Base-by-base conservation (phyloP, 1,284 basidiomycete species). In the Sphaerobolus stellatus region DNA sequence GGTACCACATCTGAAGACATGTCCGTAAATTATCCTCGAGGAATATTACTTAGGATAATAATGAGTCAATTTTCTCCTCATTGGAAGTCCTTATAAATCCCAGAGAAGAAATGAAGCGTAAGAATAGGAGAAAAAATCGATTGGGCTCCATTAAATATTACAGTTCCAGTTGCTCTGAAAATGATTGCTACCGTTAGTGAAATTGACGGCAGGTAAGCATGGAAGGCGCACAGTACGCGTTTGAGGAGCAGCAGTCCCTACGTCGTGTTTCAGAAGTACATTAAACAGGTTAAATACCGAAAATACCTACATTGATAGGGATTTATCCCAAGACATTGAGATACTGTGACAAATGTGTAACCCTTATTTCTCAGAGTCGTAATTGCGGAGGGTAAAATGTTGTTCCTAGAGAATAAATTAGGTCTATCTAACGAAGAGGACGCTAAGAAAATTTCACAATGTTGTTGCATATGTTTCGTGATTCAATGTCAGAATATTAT, bases 401-500 rank as follows among this genome's bases (percentile, higher is more conserved):
- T 25, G 7, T 48, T 11, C 24, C 52, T 54, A 20, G 8, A 34
- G 28, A n/a, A n/a, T n/a, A 13, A n/a, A n/a, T 24, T 36, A 11
- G 2, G 16, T 24, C 22, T 4, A 14, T 43, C 41, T 24, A 14
- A 6, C 41, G 41, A 24, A 13, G 3, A 14, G 13, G 28, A 14
- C 20, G 41, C 4, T 24, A 14, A 13, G 41, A 20, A 27, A 43
- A 20, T 22, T 61, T 74, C 69, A 65, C 74, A n/a, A n/a, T 31
- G 75, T 76, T 13, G 59, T 59, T 70, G 75, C 64, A 47, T 71
- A 64, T 5, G 70, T 68, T 59, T 78, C 74, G 57, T 79, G 76
- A 56, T 79, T 77, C 29, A 80, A 66, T 1, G 78, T 64, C 27
- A 79, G 61, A 36, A 77, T 66, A 27, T 65, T 76, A 44, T 58